Conservation (phyloP, 306 rosid species). For the Vachellia collinsii region DNA sequence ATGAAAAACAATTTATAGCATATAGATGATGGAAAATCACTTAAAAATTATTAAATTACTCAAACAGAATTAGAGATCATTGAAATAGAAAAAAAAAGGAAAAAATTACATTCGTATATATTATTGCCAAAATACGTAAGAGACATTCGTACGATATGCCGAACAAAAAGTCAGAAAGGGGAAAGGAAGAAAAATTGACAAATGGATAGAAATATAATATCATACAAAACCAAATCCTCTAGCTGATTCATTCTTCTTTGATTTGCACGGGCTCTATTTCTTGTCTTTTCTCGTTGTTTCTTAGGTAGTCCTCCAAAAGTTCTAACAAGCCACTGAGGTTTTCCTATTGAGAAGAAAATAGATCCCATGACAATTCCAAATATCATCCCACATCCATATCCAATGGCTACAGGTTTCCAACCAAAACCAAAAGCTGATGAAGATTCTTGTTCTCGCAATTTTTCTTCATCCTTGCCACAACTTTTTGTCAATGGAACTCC, state of each 20-base stretch:
- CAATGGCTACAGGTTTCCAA: slow-evolving; percentile 28
- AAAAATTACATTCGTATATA: too few species aligned
- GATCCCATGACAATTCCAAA: slow-evolving; percentile 25
- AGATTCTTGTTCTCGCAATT: background rate
- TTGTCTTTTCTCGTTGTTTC: background rate
- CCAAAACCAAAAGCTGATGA: background rate
- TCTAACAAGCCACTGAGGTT: background rate
- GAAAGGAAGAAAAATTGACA: background rate
- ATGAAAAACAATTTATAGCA: too few species aligned
- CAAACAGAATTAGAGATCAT: too few species aligned
- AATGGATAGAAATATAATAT: background rate
- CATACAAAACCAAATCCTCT: background rate
- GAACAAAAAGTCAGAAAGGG: background rate
- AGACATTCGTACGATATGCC: too few species aligned
- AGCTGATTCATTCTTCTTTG: background rate
- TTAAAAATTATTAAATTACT: too few species aligned
- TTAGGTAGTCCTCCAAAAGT: background rate
- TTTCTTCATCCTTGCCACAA: background rate
- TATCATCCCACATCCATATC: slow-evolving; percentile 36
- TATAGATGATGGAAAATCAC: too few species aligned
- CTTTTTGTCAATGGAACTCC: slow-evolving; percentile 27
- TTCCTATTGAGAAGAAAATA: background rate
- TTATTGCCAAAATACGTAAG: too few species aligned
- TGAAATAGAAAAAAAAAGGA: too few species aligned
- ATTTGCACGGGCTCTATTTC: background rate